Percentiles rank a stretch among this genome's conserved stretches.
Conservation (phyloP, 1,284 basidiomycete genomes). For the Cryptococcus sp. region DNA sequence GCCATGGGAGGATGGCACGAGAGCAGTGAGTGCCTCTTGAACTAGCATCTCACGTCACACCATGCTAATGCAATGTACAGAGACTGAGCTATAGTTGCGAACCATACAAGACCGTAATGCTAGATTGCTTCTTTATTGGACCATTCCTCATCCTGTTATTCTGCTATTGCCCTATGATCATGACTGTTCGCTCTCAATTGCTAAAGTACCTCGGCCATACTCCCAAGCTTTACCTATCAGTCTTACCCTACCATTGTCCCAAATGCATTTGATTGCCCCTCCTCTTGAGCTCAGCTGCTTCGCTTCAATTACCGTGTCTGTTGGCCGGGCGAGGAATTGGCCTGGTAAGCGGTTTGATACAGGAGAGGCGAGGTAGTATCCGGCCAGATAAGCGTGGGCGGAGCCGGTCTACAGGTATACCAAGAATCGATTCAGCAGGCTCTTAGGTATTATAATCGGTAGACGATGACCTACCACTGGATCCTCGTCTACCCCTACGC, state of each 20-base stretch:
- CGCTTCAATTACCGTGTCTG: conserved; percentile 13
- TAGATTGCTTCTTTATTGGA: no score
- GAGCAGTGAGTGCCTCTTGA: no score
- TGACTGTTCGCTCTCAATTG: neutral
- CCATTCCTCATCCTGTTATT: no score
- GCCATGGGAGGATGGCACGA: no score
- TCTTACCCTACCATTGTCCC: conserved; percentile 17
- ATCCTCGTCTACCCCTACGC: conserved; percentile 41
- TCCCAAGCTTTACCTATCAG: conserved; percentile 21
- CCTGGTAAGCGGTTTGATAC: conserved; percentile 15
- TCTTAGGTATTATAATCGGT: neutral
- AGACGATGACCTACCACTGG: conserved; percentile 38
- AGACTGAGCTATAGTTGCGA: no score
- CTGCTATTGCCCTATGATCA: no score
- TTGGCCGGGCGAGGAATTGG: conserved; percentile 5
- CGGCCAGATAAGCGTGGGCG: conserved; percentile 35
- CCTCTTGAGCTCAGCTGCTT: conserved; percentile 26
- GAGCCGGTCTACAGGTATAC: conserved; percentile 32
- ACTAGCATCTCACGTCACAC: no score
- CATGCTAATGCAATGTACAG: no score
- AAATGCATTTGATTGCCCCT: conserved; percentile 16
- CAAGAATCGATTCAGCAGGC: neutral
- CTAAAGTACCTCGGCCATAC: conserved; percentile 17
- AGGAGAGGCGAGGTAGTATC: conserved; percentile 35
- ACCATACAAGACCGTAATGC: no score